Conservation (phyloP, 1,139 yeast species). For the Candida mesenterica region DNA sequence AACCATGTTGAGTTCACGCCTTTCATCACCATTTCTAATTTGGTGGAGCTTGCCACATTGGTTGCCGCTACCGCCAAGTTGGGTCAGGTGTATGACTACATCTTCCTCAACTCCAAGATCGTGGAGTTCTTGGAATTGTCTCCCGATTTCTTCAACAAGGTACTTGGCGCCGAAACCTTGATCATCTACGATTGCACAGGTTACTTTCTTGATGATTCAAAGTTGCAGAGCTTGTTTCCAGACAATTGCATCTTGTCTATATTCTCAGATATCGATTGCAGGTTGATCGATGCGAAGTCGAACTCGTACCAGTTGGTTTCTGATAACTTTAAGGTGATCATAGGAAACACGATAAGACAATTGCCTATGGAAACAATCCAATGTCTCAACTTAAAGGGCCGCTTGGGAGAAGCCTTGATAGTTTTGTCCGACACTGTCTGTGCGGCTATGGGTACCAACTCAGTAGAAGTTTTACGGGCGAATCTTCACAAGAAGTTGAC, state of each 20-base stretch:
- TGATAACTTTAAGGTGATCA: not conserved
- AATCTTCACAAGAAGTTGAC: not conserved
- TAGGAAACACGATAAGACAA: constrained; percentile 2
- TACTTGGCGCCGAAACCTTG: constrained; percentile 4
- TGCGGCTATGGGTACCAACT: not conserved
- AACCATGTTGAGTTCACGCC: constrained; percentile 3
- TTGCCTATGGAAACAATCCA: not conserved
- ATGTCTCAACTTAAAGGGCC: not conserved
- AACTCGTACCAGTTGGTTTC: constrained; percentile 8
- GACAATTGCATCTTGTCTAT: constrained; percentile 3
- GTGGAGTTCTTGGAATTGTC: constrained; percentile 5
- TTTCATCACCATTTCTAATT: constrained; percentile 2
- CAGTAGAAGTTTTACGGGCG: not conserved
- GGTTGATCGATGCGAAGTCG: constrained; percentile 5
- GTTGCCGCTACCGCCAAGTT: not conserved
- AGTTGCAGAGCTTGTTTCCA: constrained; percentile 3
- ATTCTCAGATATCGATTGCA: constrained; percentile 8
- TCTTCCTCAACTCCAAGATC: constrained; percentile 9
- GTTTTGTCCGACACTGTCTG: not conserved
- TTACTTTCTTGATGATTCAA: constrained; percentile 2
- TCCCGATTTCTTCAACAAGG: constrained; percentile 3
- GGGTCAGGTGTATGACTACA: constrained; percentile 4
- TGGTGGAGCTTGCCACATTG: constrained; percentile 8
- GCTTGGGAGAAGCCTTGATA: not conserved
- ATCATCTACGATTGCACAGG: constrained; percentile 9